Percentiles rank a stretch among this genome's conserved stretches.
Conservation (phyloP, 495 filamentous ascomycete genomes). For the Collariella sp. region DNA sequence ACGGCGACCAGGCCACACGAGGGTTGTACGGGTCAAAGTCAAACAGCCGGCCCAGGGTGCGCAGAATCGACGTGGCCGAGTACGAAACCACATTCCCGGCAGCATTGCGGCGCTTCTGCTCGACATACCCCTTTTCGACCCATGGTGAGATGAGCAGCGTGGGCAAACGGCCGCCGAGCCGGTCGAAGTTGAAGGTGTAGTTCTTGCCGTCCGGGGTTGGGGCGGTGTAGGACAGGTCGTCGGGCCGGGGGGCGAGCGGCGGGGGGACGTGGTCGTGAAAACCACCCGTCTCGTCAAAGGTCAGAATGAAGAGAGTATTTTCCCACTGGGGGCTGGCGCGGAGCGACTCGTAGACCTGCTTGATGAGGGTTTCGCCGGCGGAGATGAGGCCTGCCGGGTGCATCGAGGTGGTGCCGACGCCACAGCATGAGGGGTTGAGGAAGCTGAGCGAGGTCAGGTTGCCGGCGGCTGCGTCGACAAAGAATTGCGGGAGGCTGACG, state of each 20-base stretch:
- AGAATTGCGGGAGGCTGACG: slow-evolving; percentile 37
- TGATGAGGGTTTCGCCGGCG: slow-evolving; percentile 42
- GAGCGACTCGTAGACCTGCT: slow-evolving; percentile 36
- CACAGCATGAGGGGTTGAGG: slow-evolving; percentile 46
- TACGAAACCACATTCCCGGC: slow-evolving; percentile 27
- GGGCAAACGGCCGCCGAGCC: slow-evolving; percentile 42
- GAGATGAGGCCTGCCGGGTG: slow-evolving; percentile 41
- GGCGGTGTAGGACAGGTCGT: slow-evolving; percentile 39
- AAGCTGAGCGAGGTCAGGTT: slow-evolving; percentile 41
- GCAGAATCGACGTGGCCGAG: slow-evolving; percentile 37
- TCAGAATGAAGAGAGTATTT: slow-evolving; percentile 38
- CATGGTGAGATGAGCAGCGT: slow-evolving; percentile 45
- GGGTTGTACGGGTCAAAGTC: slow-evolving; percentile 35
- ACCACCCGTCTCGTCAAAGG: slow-evolving; percentile 43
- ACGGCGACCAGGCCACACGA: slow-evolving; percentile 34
- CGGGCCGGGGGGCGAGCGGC: slow-evolving; percentile 23
- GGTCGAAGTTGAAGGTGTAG: slow-evolving; percentile 40
- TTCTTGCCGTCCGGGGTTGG: slow-evolving; percentile 31
- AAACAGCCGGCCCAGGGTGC: slow-evolving; percentile 38
- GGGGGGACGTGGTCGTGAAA: slow-evolving; percentile 42
- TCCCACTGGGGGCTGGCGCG: slow-evolving; percentile 19
- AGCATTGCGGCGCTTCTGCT: slow-evolving; percentile 39
- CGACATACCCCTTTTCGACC: slow-evolving; percentile 36
- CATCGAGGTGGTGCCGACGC: slow-evolving; percentile 36
- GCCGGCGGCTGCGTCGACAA: slow-evolving; percentile 37